Evolutionary conservation across 1,284 basidiomycete genomes (phyloP), one percentile per base, ranked within the genome.

Genomic region (Tilletia indica): DNA sequence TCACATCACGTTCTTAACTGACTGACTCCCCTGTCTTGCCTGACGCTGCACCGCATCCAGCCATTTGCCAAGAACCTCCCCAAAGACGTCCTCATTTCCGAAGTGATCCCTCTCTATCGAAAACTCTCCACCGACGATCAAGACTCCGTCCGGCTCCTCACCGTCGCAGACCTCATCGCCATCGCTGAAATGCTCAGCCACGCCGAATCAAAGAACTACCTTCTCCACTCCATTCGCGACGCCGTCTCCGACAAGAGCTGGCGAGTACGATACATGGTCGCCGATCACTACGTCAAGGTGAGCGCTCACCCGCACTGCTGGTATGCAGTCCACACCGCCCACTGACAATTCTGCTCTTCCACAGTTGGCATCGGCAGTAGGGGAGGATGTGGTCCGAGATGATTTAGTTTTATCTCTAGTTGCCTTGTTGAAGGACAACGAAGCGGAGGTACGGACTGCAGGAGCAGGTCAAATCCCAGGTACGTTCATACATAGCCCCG

Each of bases 211-310:
- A 96, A 96, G 85, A 92, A 93, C 75, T 92, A 97, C 78, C 87
- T 99, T 12, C 87, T 97, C 73, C 91, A 92, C 76, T 84, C 85
- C 45, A 92, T 99, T 63, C 78, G 85, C 89, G 93, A 82, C 88
- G 92, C 78, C 91, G 92, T 97, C 69, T 88, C 90, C 36, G 97
- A 99, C 86, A 97, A 97, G 88, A 96, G 94, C 85, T 99, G 97
- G 97, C 88, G 97, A 79, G 97, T 99, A 68, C 89, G 97, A 81
- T 99, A 98, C 86, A 99, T 99, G 96, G 94, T 95, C 19, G 97
- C 96, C 4, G 95, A 91, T 79, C 93, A 99, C 86, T 99, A 99
- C 86, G 97, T 99, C 76, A 92, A 94, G 88, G 68, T 72, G 42
- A 67, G 21, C 36, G 19, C 38, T 42, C 14, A 9, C 25, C 16